Conservation (phyloP, 306 rosid genomes). For the Ceratonia siliqua region DNA sequence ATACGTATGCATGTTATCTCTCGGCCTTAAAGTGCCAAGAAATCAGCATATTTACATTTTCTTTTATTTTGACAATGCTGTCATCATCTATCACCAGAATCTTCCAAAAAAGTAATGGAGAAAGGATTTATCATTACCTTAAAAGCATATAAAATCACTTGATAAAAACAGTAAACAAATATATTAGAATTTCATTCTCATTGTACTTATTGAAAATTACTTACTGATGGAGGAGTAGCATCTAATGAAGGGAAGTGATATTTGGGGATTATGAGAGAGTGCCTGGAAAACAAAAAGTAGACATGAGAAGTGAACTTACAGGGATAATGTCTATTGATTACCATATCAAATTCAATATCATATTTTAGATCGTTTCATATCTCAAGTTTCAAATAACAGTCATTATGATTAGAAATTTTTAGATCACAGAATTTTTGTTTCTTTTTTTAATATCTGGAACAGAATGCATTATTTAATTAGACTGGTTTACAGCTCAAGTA, state of each 20-base stretch:
- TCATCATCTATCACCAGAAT: constrained; percentile 20
- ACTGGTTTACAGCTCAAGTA: background rate
- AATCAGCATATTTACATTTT: background rate
- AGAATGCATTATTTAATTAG: background rate
- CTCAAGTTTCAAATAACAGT: background rate
- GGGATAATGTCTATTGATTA: background rate
- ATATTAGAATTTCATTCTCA: constrained; percentile 24
- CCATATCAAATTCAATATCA: constrained; percentile 1
- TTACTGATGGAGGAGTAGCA: constrained; percentile 90
- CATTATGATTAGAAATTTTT: background rate
- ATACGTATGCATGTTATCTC: background rate
- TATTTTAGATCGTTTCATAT: background rate
- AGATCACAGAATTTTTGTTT: too few species aligned
- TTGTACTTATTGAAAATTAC: constrained; percentile 40
- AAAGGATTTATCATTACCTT: constrained; percentile 14
- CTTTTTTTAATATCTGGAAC: background rate
- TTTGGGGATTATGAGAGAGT: constrained; percentile 92
- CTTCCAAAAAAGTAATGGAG: background rate
- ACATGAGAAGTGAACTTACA: constrained; percentile 29
- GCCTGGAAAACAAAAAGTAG: constrained; percentile 57
- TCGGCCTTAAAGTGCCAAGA: background rate
- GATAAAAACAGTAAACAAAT: background rate
- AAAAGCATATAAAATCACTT: background rate
- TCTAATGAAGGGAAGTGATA: constrained; percentile 81
- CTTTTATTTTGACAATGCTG: constrained; percentile 3